phyloP scores from a whole-genome alignment of 257 asterid genomes.

The Nicotiana otophora region DNA sequence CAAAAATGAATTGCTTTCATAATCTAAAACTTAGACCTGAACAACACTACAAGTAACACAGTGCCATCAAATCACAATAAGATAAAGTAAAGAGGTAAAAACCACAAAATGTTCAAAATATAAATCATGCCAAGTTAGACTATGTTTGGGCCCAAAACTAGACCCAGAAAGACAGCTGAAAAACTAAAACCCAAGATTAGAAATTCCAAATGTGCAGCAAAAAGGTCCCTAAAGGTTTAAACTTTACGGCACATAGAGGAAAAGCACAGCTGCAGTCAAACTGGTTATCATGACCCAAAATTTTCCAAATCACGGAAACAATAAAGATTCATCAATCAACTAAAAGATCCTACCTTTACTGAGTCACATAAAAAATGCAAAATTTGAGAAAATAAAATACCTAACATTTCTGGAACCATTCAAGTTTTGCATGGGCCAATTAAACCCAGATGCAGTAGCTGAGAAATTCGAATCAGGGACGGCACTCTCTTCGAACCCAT shows the following conservation, averaged over 20 bases:
- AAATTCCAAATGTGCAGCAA: neutral
- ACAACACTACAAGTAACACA: neutral
- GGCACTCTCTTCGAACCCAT: constrained; percentile 63
- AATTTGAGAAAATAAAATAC: constrained; percentile 26
- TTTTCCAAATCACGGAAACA: neutral
- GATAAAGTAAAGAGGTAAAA: neutral
- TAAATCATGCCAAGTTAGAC: neutral
- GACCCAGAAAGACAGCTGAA: neutral
- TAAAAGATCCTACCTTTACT: neutral
- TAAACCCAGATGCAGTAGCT: constrained; percentile 52
- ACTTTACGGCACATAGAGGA: neutral
- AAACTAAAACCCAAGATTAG: neutral
- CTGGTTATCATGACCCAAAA: neutral
- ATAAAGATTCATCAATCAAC: neutral
- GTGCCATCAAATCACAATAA: neutral
- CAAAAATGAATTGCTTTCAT: neutral
- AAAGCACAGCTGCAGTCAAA: neutral
- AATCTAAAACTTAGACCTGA: neutral
- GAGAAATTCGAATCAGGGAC: constrained; percentile 50
- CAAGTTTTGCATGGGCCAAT: constrained; percentile 60
- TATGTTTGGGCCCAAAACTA: neutral
- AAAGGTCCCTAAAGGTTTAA: neutral
- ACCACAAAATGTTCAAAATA: neutral
- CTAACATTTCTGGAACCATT: constrained; percentile 54
- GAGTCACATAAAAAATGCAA: neutral